Percentiles rank a stretch among this genome's conserved stretches.
phyloP scores from a whole-genome alignment of 352 stramenopile genomes.

The Phytophthora uliginosa region DNA sequence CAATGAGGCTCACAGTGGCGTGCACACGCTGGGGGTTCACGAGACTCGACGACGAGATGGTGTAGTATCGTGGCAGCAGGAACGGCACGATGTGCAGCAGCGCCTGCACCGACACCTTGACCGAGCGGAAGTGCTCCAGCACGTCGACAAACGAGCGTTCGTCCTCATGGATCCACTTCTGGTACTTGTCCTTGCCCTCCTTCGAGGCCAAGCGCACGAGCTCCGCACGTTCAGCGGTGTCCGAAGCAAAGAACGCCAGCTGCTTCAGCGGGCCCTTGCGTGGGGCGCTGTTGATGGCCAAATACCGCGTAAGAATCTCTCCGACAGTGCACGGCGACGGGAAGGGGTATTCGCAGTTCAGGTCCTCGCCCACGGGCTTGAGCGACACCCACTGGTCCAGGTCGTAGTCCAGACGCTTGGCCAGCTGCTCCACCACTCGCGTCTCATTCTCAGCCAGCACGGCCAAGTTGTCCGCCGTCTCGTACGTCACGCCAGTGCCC shows the following conservation, averaged over 20 bases:
- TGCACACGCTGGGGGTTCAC: conserved; percentile 94
- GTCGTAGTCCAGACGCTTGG: conserved; percentile 88
- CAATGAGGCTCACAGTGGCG: conserved; percentile 95
- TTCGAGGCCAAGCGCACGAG: conserved; percentile 72
- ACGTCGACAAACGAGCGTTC: conserved; percentile 95
- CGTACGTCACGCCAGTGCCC: conserved; percentile 88
- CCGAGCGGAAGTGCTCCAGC: conserved; percentile 80
- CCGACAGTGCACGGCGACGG: conserved; percentile 95
- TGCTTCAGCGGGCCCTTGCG: conserved; percentile 85
- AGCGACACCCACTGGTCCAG: conserved; percentile 92
- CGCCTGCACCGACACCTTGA: conserved; percentile 78
- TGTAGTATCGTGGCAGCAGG: conserved; percentile 97
- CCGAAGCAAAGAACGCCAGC: conserved; percentile 81
- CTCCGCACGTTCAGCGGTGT: conserved; percentile 59
- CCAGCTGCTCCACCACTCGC: conserved; percentile 87
- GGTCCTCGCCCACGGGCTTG: conserved; percentile 58
- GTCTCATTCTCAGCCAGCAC: conserved; percentile 93
- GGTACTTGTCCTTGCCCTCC: conserved; percentile 96
- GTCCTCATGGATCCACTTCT: conserved; percentile 93
- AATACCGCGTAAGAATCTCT: conserved; percentile 94
- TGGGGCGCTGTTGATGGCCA: conserved; percentile 95
- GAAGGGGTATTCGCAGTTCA: conserved; percentile 88
- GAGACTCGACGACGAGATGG: conserved; percentile 97
- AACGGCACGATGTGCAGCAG: conserved; percentile 95
- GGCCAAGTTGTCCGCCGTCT: conserved; percentile 96